Conservation (phyloP, 139 green algal genomes). For the Coelastrella sp. region DNA sequence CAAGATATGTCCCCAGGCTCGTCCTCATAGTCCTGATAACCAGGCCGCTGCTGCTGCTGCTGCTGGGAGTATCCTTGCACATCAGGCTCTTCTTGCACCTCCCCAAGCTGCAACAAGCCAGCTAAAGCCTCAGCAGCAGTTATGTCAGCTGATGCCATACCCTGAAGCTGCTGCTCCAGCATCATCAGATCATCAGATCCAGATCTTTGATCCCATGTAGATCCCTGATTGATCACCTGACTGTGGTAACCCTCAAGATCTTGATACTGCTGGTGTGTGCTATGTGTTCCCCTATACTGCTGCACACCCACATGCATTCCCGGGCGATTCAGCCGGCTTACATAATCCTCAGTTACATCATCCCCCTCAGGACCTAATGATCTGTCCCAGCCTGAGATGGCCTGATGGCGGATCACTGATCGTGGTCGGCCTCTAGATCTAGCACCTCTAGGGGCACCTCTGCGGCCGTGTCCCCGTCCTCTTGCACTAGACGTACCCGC, state of each 20-base stretch:
- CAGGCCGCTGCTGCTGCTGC: neutral
- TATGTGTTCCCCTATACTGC: too few species aligned
- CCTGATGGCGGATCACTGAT: neutral
- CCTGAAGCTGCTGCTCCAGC: neutral
- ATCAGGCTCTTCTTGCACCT: neutral
- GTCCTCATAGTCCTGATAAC: neutral
- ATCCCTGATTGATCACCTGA: neutral
- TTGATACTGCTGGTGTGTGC: neutral
- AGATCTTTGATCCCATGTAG: neutral
- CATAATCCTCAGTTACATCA: too few species aligned
- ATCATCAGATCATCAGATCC: neutral
- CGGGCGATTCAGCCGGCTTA: too few species aligned
- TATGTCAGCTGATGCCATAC: constrained; percentile 3
- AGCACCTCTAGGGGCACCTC: neutral
- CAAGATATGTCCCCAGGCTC: neutral
- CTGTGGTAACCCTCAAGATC: neutral
- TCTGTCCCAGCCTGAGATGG: neutral
- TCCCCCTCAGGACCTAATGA: neutral
- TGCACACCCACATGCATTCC: too few species aligned
- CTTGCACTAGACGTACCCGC: neutral
- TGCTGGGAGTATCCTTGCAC: neutral
- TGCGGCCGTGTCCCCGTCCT: neutral
- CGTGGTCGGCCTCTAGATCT: neutral
- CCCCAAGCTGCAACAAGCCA: neutral
- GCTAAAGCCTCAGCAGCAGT: constrained; percentile 17